phyloP scores from a whole-genome alignment of 495 filamentous ascomycete genomes.

The Neurospora sp. region DNA sequence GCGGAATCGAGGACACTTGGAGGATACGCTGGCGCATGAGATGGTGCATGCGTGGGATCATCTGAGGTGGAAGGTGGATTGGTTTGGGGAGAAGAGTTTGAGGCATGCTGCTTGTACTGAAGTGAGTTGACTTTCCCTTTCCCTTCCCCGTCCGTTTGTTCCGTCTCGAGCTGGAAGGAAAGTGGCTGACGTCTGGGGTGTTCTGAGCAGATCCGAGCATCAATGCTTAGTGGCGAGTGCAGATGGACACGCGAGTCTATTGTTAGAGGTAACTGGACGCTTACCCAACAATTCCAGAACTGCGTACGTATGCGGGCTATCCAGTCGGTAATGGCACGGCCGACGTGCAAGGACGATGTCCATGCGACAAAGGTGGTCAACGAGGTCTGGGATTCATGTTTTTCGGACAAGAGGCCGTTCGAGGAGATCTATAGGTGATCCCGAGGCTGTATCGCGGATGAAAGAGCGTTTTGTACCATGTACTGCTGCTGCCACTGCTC shows the following conservation, averaged over 20 bases:
- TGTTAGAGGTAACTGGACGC: conserved; percentile 67
- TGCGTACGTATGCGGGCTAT: conserved; percentile 78
- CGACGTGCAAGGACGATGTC: conserved; percentile 72
- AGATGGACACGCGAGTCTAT: conserved; percentile 83
- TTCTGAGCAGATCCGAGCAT: conserved; percentile 66
- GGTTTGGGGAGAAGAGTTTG: conserved; percentile 53
- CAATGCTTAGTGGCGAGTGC: conserved; percentile 87
- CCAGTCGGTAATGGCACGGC: conserved; percentile 61
- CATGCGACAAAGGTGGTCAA: conserved; percentile 84
- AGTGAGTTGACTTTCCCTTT: conserved; percentile 38
- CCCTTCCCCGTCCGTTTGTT: background rate
- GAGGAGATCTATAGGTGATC: conserved; percentile 86
- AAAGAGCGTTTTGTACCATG: background rate
- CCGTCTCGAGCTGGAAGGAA: background rate
- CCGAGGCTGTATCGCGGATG: background rate
- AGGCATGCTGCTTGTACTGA: conserved; percentile 93
- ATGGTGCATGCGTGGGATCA: conserved; percentile 98
- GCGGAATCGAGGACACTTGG: conserved; percentile 59
- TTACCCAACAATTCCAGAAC: conserved; percentile 87
- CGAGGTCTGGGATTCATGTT: conserved; percentile 96
- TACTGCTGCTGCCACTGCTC: background rate
- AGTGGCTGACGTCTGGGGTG: background rate
- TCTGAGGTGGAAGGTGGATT: conserved; percentile 80
- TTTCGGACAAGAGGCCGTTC: conserved; percentile 85
- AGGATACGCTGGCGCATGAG: conserved; percentile 94